Base-by-base conservation (phyloP, 257 asterid genomes). In the Eucommia ulmoides region DNA sequence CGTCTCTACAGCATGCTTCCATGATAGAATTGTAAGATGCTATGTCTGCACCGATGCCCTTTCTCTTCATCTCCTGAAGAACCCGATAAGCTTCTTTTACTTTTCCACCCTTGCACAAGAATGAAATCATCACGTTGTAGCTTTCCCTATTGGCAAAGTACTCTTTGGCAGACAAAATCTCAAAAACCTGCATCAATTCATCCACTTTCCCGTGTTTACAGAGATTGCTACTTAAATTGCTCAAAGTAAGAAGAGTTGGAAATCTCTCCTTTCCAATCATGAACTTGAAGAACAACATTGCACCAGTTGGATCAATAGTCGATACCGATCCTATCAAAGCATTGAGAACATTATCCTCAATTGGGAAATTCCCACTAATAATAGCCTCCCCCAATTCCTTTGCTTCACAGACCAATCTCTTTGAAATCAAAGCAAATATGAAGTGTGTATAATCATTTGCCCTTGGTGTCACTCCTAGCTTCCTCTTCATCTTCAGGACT, bases 381-480 rank as follows among this genome's bases (percentile, higher is more conserved):
- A 88, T 84, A 44, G 81, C 83, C 47, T 76, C 71, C 6, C 89
- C 97, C 49, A 88, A 56, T 64, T 74, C 79, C 58, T 80, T 84
- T 19, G 85, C 95, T 68, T 84, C 93, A 46, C 15, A 22, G 12
- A 76, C 52, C 44, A 77, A 62, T 65, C 79, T 74, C 65, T 76
- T 81, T 0, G 83, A 68, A 63, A 84, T 77, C 74, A 82, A 69
- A 60, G 69, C 68, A 55, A 67, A 78, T 45, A 84, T 72, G 50
- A 82, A 72, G 26, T 73, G 72, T 48, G 63, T 64, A 33, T 84
- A 88, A 42, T 80, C 93, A 1, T 23, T 70, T 3, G 64, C 61
- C 70, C 96, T 62, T 19, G 94, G 97, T 0, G 96, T 89, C 64
- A 84, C 97, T 10, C 97, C 96, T 41, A 84, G 60, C 74, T 82